A percentile compares a stretch with the other conserved stretches of the same genome.
Conservation (phyloP, 768 basidiomycete genomes). For the Boletus subcaerulescens region DNA sequence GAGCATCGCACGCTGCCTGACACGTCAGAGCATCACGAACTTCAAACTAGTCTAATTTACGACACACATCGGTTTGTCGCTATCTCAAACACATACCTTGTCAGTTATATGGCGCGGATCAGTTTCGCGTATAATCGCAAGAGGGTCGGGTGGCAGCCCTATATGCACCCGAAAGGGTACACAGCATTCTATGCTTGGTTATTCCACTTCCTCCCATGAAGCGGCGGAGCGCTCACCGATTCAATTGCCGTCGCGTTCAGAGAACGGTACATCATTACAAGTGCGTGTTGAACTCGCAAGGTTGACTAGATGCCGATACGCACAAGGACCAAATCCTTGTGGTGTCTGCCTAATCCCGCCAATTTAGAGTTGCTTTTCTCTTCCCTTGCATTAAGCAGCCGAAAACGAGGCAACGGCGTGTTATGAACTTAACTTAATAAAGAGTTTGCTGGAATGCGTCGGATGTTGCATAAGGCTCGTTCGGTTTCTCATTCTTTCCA, state of each 20-base stretch:
- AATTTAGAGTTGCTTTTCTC: background rate
- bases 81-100: background rate
- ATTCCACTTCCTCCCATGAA: too few relatives aligned
- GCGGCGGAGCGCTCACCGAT: too few relatives aligned
- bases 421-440: conserved; percentile 18
- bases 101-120: conserved; percentile 1
- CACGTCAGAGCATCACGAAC: too few relatives aligned
- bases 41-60: background rate
- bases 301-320: background rate
- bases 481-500: background rate
- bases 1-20: too few relatives aligned
- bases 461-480: background rate
- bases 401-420: conserved; percentile 26
- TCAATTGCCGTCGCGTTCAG: too few relatives aligned
- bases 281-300: too few relatives aligned
- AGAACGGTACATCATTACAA: too few relatives aligned
- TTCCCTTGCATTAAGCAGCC: conserved; percentile 13
- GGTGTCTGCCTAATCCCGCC: background rate
- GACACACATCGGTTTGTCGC: background rate
- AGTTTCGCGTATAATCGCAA: background rate
- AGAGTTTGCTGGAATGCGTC: background rate
- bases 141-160: background rate
- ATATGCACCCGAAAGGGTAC: too few relatives aligned
- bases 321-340: background rate
- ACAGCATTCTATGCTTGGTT: too few relatives aligned